A percentile compares a stretch with the other conserved stretches of the same genome.
Evolutionary conservation across 305 asterid species (phyloP).

Genomic region (Fraxinus floribunda): DNA sequence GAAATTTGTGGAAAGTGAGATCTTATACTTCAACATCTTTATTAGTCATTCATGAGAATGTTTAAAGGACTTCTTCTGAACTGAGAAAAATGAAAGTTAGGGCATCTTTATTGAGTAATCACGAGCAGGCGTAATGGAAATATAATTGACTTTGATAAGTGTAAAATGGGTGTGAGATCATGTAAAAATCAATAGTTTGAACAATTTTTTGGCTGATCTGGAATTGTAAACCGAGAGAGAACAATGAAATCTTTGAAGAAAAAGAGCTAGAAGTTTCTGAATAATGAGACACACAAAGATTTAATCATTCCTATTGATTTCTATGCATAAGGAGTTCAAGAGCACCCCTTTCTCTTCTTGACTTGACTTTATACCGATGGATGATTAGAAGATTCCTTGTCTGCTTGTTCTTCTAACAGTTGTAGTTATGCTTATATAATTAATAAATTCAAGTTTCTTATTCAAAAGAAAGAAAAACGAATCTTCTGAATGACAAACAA

Average conservation of each 20-base stretch:
- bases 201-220: neutral
- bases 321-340: neutral
- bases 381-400: neutral
- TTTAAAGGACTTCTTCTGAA: neutral
- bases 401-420: neutral
- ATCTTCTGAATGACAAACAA: neutral
- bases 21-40: neutral
- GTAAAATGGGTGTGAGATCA: neutral
- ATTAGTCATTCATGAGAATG: neutral
- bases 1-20: neutral
- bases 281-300: neutral
- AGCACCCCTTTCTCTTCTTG: neutral
- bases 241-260: neutral
- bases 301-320: neutral
- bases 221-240: neutral
- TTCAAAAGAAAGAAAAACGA: neutral
- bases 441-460: neutral
- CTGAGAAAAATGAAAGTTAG: neutral
- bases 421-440: neutral
- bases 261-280: neutral
- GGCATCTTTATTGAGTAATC: neutral
- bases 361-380: neutral
- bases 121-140: neutral
- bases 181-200: neutral
- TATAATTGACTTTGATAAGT: neutral